A percentile compares a stretch with the other conserved stretches of the same genome.
phyloP scores from a whole-genome alignment of 441 rosid species.

The Syzygium syzygioides region DNA sequence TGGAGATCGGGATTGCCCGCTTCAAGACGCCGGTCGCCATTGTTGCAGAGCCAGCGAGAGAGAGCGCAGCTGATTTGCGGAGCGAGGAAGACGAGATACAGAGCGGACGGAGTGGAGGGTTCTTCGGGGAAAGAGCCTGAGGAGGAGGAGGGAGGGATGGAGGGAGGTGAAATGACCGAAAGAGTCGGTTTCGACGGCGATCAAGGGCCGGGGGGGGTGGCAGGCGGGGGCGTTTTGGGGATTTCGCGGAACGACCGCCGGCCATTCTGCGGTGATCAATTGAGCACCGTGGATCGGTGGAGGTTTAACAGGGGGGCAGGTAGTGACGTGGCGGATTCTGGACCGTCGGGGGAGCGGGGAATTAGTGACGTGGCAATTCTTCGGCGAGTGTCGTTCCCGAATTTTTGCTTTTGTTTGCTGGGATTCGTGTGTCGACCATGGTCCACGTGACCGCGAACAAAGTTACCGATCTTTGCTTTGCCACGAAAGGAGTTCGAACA shows the following conservation, averaged over 20 bases:
- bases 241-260: fast-evolving
- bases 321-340: not conserved
- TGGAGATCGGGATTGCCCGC: slow-evolving; percentile 32
- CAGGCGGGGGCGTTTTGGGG: not conserved
- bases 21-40: slow-evolving; percentile 66
- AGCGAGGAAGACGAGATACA: not conserved
- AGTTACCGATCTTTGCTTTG: not conserved
- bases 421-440: not conserved
- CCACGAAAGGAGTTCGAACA: not conserved
- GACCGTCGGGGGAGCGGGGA: not conserved
- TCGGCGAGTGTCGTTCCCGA: not conserved
- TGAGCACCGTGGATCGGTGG: not conserved
- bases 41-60: not conserved
- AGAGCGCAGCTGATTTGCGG: not conserved
- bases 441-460: not conserved
- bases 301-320: fast-evolving
- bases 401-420: not conserved
- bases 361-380: not conserved
- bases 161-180: not conserved
- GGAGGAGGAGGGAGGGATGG: not conserved
- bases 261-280: not conserved
- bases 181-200: not conserved
- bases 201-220: too few species aligned
- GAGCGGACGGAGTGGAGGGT: not conserved
- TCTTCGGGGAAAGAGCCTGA: slow-evolving; percentile 1